Conservation (phyloP, 2,329 filamentous ascomycete species). For the Phaeosphaeriaceae sp. region DNA sequence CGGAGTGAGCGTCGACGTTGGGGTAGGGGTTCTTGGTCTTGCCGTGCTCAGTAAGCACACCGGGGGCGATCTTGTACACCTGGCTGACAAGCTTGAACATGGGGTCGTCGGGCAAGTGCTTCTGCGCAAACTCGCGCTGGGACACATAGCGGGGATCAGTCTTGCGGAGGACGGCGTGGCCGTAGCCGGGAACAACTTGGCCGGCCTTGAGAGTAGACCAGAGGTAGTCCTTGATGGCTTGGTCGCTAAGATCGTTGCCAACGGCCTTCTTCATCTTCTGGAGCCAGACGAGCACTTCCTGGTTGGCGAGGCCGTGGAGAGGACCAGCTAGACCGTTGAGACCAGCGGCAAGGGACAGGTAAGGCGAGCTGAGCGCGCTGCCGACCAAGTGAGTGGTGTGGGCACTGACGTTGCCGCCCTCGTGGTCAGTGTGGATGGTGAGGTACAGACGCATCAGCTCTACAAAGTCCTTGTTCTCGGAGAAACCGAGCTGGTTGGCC, state of each 20-base stretch:
- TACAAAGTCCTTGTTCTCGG: conserved; percentile 92
- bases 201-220: conserved; percentile 96
- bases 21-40: conserved; percentile 99
- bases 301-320: conserved; percentile 98
- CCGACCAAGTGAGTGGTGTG: conserved; percentile 99
- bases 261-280: conserved; percentile 97
- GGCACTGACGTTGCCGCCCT: conserved; percentile 97
- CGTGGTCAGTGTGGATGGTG: conserved; percentile 99
- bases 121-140: conserved; percentile 94
- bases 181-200: conserved; percentile 97
- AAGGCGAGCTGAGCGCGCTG: conserved; percentile 93
- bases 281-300: conserved; percentile 99
- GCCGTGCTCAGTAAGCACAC: conserved; percentile 97
- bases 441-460: conserved; percentile 99
- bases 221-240: conserved; percentile 97
- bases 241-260: conserved; percentile 93
- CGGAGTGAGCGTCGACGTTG: conserved; percentile 98
- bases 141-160: conserved; percentile 98
- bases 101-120: conserved; percentile 93
- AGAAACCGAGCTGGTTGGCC: conserved; percentile 98
- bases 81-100: conserved; percentile 99
- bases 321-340: conserved; percentile 98
- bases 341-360: conserved; percentile 94
- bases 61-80: conserved; percentile 99
- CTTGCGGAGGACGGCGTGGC: conserved; percentile 99